Evolutionary conservation across 192 early-diverging fungal genomes (phyloP), one percentile per base, ranked within the genome.

Genomic region (Backusella westeae): DNA sequence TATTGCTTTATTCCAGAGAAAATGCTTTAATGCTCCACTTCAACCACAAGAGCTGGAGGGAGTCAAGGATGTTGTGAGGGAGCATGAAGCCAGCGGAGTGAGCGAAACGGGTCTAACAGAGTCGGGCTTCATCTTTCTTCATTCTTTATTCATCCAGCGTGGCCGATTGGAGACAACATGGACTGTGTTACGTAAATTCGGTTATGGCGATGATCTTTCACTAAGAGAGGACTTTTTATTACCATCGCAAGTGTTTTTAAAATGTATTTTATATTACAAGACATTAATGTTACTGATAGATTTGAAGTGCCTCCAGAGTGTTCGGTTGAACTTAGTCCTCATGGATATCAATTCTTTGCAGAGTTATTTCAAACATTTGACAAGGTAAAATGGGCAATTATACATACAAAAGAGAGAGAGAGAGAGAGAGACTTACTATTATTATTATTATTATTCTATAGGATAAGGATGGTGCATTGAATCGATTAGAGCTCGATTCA

Each of bases 121-220:
- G 84, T 84, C 89, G 56, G 91, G 98, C 12, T 99, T 99, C 80
- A 78, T 97, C 46, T 98, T 94, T 78, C 85, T 99, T 46, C 96
- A 99, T 79, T 93, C 93, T 69, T 89, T 97, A 32, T 99, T 98
- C 81, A 97, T 99, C 67, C 97, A 98, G 87, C 88, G 96, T 6
- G 98, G 98, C 15, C 91, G 97, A 17, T 85, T 98, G 21, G 98
- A 99, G 79, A 99, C 98, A 6, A 98, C 98, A 26, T 99, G 98
- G 98, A 96, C 96, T 49, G 97, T 99, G 2, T 79, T 99, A 68
- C 85, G 97, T 59, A 91, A 90, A 75, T 99, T 99, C 86, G 97
- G 97, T 34, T 99, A 99, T 77, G 96, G 96, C 32, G 94, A 98
- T 77, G 97, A 99, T 75, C 77, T 99, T 53, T 91, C 93, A 0